These are phyloP conservation scores for Wickerhamiella allomyrinae DNA, from an alignment of 805 yeast genomes.

Conservation along the genomic window DNA sequence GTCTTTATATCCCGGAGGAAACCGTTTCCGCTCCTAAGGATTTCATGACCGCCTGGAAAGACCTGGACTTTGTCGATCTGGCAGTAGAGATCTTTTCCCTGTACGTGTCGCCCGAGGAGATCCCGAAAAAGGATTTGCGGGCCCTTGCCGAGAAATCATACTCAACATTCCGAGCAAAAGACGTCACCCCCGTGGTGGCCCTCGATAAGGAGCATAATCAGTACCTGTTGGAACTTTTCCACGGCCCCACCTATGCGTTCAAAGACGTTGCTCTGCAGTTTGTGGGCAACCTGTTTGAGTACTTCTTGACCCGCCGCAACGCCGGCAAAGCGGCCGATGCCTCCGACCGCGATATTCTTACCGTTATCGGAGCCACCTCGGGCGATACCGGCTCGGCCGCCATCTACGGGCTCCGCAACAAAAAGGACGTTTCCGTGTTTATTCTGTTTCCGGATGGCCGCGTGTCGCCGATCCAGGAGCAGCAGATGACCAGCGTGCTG, in stretches of 20 bases:
- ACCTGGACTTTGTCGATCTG: conserved; percentile 65
- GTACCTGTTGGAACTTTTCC: conserved; percentile 82
- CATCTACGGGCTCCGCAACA: conserved; percentile 91
- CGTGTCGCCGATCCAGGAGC: conserved; percentile 94
- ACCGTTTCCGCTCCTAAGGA: conserved; percentile 55
- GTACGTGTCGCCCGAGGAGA: conserved; percentile 60
- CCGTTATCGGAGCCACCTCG: conserved; percentile 97
- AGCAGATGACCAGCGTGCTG: conserved; percentile 93
- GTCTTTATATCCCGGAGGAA: conserved; percentile 74
- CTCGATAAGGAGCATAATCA: conserved; percentile 45
- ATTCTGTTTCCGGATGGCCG: conserved; percentile 94
- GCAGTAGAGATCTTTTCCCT: conserved; percentile 77
- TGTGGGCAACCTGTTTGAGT: conserved; percentile 93
- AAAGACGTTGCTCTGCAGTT: conserved; percentile 97
- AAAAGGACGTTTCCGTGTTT: conserved; percentile 94
- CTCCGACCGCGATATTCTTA: conserved; percentile 58
- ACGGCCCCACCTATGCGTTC: conserved; percentile 98
- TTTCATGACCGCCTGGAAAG: conserved; percentile 52
- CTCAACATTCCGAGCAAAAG: conserved; percentile 74
- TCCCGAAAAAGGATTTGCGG: conserved; percentile 53
- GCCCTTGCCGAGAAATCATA: conserved; percentile 56
- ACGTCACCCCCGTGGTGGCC: conserved; percentile 68
- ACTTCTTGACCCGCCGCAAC: conserved; percentile 67
- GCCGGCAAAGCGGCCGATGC: conserved; percentile 30
- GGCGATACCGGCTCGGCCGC: conserved; percentile 99